These are phyloP conservation scores for Rhododendron williamsianum DNA, from an alignment of 148 eudicot species.

Conservation along the genomic window DNA sequence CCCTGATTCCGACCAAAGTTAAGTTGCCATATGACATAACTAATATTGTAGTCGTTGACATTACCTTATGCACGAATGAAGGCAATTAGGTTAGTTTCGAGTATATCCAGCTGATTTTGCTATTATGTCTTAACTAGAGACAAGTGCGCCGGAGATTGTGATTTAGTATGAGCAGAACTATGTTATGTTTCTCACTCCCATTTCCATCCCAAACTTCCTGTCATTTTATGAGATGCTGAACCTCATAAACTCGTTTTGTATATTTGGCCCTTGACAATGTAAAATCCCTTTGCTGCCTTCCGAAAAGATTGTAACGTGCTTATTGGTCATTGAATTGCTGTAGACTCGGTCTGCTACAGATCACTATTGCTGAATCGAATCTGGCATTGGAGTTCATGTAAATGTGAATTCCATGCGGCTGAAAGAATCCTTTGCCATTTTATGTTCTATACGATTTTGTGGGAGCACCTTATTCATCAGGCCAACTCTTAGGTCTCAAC, in stretches of 20 bases:
- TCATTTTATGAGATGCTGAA: neutral
- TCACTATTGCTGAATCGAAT: neutral
- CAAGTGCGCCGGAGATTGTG: neutral
- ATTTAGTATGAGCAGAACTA: neutral
- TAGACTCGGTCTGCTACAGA: neutral
- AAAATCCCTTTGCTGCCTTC: neutral
- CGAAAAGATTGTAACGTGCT: neutral
- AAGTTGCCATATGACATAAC: slow-evolving; percentile 6
- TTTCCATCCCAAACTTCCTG: neutral
- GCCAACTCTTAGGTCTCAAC: neutral
- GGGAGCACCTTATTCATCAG: neutral
- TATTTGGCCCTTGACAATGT: neutral
- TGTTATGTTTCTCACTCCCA: neutral
- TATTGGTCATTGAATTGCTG: neutral
- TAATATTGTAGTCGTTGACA: neutral
- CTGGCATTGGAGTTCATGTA: neutral
- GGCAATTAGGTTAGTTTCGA: neutral
- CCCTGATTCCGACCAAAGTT: slow-evolving; percentile 20
- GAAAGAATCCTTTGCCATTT: neutral
- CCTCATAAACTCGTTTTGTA: neutral
- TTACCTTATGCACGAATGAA: neutral
- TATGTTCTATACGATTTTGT: neutral
- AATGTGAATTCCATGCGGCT: neutral
- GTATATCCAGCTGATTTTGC: neutral
- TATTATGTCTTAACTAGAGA: neutral